Percentiles rank a stretch among this genome's conserved stretches.
phyloP scores from a whole-genome alignment of 2,329 filamentous ascomycete species.

The Trichoderma citrinoviride region DNA sequence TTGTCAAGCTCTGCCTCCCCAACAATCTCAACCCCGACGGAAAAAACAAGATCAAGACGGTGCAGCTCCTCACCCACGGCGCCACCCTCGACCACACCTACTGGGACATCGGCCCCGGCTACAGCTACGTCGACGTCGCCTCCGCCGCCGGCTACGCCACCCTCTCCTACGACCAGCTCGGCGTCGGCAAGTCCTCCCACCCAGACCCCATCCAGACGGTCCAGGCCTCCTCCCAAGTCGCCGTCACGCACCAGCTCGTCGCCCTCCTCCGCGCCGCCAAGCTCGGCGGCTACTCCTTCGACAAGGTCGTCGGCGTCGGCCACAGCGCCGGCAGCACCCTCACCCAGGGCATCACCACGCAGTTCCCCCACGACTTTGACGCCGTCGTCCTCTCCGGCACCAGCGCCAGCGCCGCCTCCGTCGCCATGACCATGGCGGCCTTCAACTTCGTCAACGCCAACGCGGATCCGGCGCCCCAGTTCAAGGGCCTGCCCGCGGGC shows the following conservation, averaged over 20 bases:
- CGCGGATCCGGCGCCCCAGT: constrained; percentile 1
- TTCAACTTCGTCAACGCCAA: constrained; percentile 7
- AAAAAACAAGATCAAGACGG: constrained; percentile 4
- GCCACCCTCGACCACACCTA: constrained; percentile 11
- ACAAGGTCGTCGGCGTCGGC: constrained; percentile 1
- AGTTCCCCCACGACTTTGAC: neutral
- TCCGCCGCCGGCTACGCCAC: neutral
- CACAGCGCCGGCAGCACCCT: constrained; percentile 6
- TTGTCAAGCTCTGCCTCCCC: constrained; percentile 6
- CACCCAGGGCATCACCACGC: constrained; percentile 8
- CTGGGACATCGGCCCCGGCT: neutral
- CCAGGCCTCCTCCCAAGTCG: neutral
- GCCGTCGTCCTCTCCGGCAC: neutral
- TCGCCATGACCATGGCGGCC: neutral
- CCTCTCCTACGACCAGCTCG: constrained; percentile 9
- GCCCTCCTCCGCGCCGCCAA: neutral
- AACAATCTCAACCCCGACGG: too few relatives aligned
- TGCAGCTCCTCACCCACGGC: constrained; percentile 6
- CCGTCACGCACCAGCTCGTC: neutral
- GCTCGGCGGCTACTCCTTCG: neutral
- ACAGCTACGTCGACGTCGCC: constrained; percentile 10
- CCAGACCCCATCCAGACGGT: neutral
- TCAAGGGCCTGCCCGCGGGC: neutral
- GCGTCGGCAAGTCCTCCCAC: constrained; percentile 1
- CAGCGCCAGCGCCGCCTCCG: constrained; percentile 6